Base-by-base conservation (phyloP, 179 eudicot genomes). In the Vitellaria paradoxa region DNA sequence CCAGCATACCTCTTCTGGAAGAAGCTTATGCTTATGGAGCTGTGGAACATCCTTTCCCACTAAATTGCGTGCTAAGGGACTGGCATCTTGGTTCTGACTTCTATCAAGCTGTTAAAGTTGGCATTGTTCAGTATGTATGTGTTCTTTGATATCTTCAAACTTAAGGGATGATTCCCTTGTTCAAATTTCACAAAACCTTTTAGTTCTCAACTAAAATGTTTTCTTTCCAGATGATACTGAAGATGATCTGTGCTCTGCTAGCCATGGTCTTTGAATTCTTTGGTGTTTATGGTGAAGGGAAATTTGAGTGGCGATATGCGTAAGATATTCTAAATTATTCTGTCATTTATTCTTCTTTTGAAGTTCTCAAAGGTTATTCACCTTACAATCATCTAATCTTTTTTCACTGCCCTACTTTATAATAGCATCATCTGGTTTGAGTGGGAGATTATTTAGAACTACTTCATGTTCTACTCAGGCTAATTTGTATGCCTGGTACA, bases 111-210 rank as follows among this genome's bases (percentile, higher is more conserved):
- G 98, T 96, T 57, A 96, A 96, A 84, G 88, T 96, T 81, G 98
- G 97, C 82, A 88, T 96, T 70, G 99, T 96, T 75, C 98, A 96
- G 88, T 96, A 96, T 86, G 97, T 96, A 94, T 82, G 95, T 81
- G 71, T 57, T 66, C 73, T 65, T 30, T 69, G 40, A 9, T n/a
- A 59, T 67, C 63, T 70, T 70, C 21, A 30, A 47, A 13, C 79
- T 74, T n/a, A 30, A 47, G 20, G 56, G 62, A 71, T 52, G 21
- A 2, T 12, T 15, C 11, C 9, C 17, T 49, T 6, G n/a, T 66
- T 59, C 47, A 11, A 65, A 75, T 49, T 79, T 63, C 21, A 57
- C 62, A 72, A 17, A 50, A 18, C 50, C 15, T 50, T 65, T 37
- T 62, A 56, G 62, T 57, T 24, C 1, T 12, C 53, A 66, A 10